phyloP scores from a whole-genome alignment of 1,284 basidiomycete genomes.

The Ceratobasidium sp. region DNA sequence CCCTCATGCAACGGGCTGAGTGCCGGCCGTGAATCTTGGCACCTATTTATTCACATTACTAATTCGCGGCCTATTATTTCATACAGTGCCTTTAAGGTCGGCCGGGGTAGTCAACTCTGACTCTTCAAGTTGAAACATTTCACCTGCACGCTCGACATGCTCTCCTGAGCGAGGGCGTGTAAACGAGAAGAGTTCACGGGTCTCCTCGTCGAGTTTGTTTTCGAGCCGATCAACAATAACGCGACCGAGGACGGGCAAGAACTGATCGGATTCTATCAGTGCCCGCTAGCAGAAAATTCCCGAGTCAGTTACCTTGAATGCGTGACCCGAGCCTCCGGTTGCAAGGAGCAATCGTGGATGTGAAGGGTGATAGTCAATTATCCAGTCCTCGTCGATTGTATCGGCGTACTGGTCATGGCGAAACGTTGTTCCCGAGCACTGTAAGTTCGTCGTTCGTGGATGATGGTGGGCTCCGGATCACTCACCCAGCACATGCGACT shows the following conservation, averaged over 20 bases:
- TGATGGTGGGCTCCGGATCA: neutral
- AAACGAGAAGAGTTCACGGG: conserved; percentile 70
- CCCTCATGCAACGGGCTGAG: too few species aligned
- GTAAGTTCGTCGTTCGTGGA: too few species aligned
- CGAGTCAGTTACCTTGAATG: conserved; percentile 76
- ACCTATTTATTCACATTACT: too few species aligned
- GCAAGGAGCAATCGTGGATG: conserved; percentile 75
- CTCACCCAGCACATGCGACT: conserved; percentile 88
- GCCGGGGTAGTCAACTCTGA: neutral
- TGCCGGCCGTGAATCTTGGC: too few species aligned
- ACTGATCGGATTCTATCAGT: conserved; percentile 62
- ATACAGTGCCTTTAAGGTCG: conserved; percentile 16
- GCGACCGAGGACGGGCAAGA: conserved; percentile 84
- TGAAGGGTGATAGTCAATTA: conserved; percentile 75
- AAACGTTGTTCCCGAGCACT: neutral
- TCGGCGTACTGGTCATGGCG: conserved; percentile 72
- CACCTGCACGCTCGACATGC: conserved; percentile 33
- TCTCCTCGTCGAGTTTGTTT: conserved; percentile 66
- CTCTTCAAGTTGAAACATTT: conserved; percentile 25
- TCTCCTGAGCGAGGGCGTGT: conserved; percentile 54
- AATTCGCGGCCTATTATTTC: too few species aligned
- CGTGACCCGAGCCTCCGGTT: conserved; percentile 85
- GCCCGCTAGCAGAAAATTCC: neutral
- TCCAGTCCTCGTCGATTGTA: conserved; percentile 78
- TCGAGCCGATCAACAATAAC: conserved; percentile 81